These are phyloP conservation scores for Ganoderma boninense DNA, from an alignment of 1,284 basidiomycete species.

Conservation along the genomic window DNA sequence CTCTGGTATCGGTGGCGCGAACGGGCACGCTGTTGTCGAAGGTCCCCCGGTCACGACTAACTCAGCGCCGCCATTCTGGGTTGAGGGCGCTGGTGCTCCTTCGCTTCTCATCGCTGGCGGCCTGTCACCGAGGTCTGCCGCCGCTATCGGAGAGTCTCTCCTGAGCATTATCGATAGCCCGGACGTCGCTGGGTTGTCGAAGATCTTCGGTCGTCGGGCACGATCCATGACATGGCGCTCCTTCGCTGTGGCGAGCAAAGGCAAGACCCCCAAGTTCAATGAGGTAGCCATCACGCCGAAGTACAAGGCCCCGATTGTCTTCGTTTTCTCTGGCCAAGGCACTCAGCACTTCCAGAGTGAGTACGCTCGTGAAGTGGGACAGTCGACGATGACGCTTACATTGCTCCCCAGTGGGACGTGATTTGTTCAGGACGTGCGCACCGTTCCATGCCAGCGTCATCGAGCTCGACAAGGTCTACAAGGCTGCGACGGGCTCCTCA, in stretches of 20 bases:
- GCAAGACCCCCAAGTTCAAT: conserved; percentile 26
- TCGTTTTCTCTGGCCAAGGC: conserved; percentile 54
- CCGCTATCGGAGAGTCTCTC: conserved; percentile 13
- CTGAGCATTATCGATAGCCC: conserved; percentile 8
- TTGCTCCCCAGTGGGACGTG: conserved; percentile 46
- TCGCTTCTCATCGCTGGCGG: conserved; percentile 47
- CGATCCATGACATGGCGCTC: conserved; percentile 47
- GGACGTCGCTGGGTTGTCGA: conserved; percentile 19
- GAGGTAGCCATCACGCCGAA: conserved; percentile 41
- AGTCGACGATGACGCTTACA: neutral
- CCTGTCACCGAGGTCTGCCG: conserved; percentile 42
- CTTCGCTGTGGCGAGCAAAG: conserved; percentile 23
- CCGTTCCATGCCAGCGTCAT: conserved; percentile 48
- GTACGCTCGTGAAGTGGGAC: neutral
- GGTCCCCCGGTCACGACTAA: conserved; percentile 34
- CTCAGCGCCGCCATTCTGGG: conserved; percentile 14
- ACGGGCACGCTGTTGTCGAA: conserved; percentile 50
- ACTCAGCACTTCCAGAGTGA: conserved; percentile 50
- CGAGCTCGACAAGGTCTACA: conserved; percentile 45
- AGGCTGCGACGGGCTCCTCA: conserved; percentile 42
- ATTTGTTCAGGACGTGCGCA: conserved; percentile 45
- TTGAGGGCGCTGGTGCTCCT: conserved; percentile 19
- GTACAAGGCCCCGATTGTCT: conserved; percentile 42
- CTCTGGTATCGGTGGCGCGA: conserved; percentile 54
- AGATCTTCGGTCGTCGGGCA: conserved; percentile 38